Conservation (phyloP, 345 rosid species). For the Raphanus sativus region DNA sequence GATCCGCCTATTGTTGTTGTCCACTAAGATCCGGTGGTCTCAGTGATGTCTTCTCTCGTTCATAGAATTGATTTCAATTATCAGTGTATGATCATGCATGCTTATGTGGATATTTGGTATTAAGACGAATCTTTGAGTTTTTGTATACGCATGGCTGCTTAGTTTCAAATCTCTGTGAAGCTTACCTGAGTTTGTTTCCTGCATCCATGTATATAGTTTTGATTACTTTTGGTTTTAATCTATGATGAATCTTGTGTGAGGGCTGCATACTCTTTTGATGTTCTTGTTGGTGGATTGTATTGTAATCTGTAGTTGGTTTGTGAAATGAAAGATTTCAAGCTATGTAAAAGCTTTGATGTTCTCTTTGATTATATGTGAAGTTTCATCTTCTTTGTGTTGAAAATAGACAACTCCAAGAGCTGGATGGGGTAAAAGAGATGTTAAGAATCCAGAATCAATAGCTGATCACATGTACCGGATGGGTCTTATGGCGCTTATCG, state of each 20-base stretch:
- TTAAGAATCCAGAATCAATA: slow-evolving; percentile 77
- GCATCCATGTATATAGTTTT: neutral
- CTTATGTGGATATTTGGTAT: neutral
- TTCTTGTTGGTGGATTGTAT: neutral
- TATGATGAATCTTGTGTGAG: neutral
- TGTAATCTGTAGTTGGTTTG: neutral
- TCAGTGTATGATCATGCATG: neutral
- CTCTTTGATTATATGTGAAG: neutral
- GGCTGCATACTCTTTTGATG: neutral
- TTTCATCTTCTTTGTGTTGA: neutral
- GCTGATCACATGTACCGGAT: slow-evolving; percentile 93
- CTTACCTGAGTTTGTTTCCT: too few relatives aligned
- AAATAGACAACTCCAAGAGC: slow-evolving; percentile 83
- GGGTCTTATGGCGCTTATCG: slow-evolving; percentile 88
- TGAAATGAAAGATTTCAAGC: neutral
- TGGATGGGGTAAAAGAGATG: slow-evolving; percentile 81
- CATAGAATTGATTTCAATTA: neutral
- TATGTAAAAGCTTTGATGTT: neutral
- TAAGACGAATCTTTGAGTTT: neutral
- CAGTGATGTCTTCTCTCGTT: neutral
- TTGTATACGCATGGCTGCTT: too few relatives aligned
- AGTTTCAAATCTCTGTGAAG: too few relatives aligned
- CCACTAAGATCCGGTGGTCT: neutral
- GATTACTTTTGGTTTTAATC: neutral
- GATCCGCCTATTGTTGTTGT: neutral